A percentile compares a stretch with the other conserved stretches of the same genome.
Evolutionary conservation across 1,139 yeast genomes (phyloP).

Genomic region (Taphrina confusa): DNA sequence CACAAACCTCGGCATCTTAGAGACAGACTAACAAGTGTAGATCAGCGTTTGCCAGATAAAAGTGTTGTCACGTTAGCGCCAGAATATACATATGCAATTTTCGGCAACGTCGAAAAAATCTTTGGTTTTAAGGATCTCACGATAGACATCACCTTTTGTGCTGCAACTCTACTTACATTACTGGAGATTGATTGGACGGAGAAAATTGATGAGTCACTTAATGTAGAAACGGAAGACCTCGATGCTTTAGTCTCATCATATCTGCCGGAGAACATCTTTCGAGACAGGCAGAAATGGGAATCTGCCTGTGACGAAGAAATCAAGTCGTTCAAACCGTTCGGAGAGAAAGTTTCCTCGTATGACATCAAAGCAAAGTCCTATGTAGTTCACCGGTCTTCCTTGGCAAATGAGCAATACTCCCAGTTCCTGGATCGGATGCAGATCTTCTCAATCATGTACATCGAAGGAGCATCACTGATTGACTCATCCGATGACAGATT

Average conservation of each 20-base stretch:
- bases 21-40: background rate
- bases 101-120: conserved; percentile 85
- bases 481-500: conserved; percentile 74
- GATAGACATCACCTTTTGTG: conserved; percentile 41
- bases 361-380: conserved; percentile 47
- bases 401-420: conserved; percentile 41
- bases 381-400: conserved; percentile 47
- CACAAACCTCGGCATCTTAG: background rate
- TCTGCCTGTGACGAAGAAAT: conserved; percentile 53
- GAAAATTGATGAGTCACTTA: conserved; percentile 51
- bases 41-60: conserved; percentile 32
- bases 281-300: conserved; percentile 30
- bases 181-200: conserved; percentile 59
- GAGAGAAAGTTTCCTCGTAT: conserved; percentile 51
- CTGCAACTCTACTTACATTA: background rate
- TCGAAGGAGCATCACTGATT: conserved; percentile 91
- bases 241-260: conserved; percentile 57
- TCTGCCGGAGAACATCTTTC: conserved; percentile 55
- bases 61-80: conserved; percentile 52
- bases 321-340: conserved; percentile 52
- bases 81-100: conserved; percentile 83
- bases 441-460: conserved; percentile 74
- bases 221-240: conserved; percentile 44
- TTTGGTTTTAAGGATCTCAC: conserved; percentile 76
- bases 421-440: conserved; percentile 61